phyloP scores from a whole-genome alignment of 129 eudicot species.

The Scalesia atractyloides region DNA sequence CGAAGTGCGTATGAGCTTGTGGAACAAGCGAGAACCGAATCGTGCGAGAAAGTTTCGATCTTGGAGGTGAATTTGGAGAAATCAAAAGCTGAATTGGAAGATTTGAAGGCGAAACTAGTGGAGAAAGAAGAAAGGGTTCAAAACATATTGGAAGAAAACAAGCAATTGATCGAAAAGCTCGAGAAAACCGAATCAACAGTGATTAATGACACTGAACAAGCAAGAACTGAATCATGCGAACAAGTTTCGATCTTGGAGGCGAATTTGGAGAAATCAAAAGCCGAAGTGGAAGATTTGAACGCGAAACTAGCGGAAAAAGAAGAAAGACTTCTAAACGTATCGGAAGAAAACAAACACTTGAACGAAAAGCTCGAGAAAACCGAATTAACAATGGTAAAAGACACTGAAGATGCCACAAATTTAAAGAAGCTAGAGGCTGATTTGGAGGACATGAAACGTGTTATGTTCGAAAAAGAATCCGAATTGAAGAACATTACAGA shows the following conservation, averaged over 20 bases:
- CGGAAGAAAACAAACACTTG: constrained; percentile 44
- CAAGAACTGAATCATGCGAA: background rate
- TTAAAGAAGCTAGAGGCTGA: constrained; percentile 41
- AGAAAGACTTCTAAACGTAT: constrained; percentile 33
- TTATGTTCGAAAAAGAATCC: constrained; percentile 50
- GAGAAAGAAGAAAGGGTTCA: constrained; percentile 46
- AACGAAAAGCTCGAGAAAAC: constrained; percentile 38
- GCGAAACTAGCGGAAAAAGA: constrained; percentile 48
- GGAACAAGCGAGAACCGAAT: constrained; percentile 63
- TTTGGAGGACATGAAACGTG: constrained; percentile 46
- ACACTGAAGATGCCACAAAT: constrained; percentile 42
- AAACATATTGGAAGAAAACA: constrained; percentile 42
- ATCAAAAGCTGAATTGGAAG: constrained; percentile 51
- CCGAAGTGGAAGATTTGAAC: constrained; percentile 54
- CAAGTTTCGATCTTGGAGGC: constrained; percentile 56
- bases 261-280: constrained; percentile 44
- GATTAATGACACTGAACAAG: constrained; percentile 30
- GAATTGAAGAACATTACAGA: constrained; percentile 49
- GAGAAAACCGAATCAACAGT: constrained; percentile 31
- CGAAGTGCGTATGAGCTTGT: constrained; percentile 76
- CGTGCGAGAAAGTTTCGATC: constrained; percentile 49
- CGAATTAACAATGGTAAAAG: constrained; percentile 29
- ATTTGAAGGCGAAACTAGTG: constrained; percentile 45
- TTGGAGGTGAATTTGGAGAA: constrained; percentile 50
- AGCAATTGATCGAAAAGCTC: constrained; percentile 34